Conservation (phyloP, 2,329 filamentous ascomycete genomes). For the Calonectria montana region DNA sequence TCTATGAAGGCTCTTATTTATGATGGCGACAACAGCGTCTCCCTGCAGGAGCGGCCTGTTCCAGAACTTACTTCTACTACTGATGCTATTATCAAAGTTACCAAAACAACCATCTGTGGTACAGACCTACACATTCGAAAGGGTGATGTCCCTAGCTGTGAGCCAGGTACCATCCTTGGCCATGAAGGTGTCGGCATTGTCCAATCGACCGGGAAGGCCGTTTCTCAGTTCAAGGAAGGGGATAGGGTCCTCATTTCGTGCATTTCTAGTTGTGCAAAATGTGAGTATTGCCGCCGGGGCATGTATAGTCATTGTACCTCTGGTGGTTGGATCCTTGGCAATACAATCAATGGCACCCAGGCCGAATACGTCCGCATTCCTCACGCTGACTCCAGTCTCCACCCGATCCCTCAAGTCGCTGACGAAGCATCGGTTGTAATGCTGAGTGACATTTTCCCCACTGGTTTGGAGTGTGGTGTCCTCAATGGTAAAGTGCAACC, state of each 20-base stretch:
- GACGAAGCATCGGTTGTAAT: slow-evolving; percentile 59
- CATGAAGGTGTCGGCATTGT: slow-evolving; percentile 66
- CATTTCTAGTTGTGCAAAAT: slow-evolving; percentile 63
- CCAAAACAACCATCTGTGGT: slow-evolving; percentile 63
- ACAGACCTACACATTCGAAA: slow-evolving; percentile 67
- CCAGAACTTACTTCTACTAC: slow-evolving; percentile 55
- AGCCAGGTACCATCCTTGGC: slow-evolving; percentile 59
- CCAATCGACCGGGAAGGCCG: slow-evolving; percentile 55
- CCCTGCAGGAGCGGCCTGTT: slow-evolving; percentile 54
- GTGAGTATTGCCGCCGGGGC: slow-evolving; percentile 60
- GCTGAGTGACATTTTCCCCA: slow-evolving; percentile 67
- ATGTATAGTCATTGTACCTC: slow-evolving; percentile 65
- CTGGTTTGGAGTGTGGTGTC: slow-evolving; percentile 65
- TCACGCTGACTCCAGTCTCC: slow-evolving; percentile 60
- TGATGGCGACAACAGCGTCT: slow-evolving; percentile 45
- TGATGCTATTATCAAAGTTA: slow-evolving; percentile 62
- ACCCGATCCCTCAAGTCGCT: slow-evolving; percentile 54
- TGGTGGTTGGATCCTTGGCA: slow-evolving; percentile 67
- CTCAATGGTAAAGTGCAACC: slow-evolving; percentile 63
- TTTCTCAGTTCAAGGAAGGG: slow-evolving; percentile 59
- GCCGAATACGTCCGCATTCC: slow-evolving; percentile 67
- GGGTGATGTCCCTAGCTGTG: slow-evolving; percentile 62
- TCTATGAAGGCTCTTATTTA: slow-evolving; percentile 62
- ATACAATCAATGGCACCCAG: slow-evolving; percentile 64
- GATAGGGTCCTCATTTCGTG: slow-evolving; percentile 64